Percentiles rank a stretch among this genome's conserved stretches.
These are phyloP conservation scores for Bruguiera parviflora DNA, from an alignment of 345 rosid genomes.

Conservation along the genomic window DNA sequence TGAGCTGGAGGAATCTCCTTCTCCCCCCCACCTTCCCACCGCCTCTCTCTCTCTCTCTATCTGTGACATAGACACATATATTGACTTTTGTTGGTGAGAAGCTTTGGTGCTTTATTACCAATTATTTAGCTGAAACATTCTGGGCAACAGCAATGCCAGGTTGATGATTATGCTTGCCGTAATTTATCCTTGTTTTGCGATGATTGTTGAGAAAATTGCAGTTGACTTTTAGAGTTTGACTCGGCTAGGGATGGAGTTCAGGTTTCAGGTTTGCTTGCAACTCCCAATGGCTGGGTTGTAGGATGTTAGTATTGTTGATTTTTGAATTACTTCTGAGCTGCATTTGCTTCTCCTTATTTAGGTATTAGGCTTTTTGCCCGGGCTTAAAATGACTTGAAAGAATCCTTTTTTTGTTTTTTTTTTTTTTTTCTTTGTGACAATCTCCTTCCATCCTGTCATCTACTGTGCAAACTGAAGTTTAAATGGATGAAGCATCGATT, in stretches of 20 bases:
- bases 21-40: background rate
- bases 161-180: slow-evolving; percentile 27
- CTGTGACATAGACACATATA: background rate
- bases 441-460: background rate
- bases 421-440: background rate
- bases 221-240: background rate
- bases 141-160: slow-evolving; percentile 37
- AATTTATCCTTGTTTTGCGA: slow-evolving; percentile 4
- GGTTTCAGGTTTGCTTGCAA: slow-evolving; percentile 7
- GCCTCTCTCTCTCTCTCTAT: slow-evolving; percentile 9
- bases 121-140: slow-evolving; percentile 24
- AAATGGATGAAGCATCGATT: background rate
- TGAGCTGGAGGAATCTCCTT: slow-evolving; percentile 39
- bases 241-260: slow-evolving; percentile 15
- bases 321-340: background rate
- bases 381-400: background rate
- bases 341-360: background rate
- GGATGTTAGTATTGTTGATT: background rate
- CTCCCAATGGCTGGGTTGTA: slow-evolving; percentile 9
- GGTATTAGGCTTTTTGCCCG: background rate
- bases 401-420: background rate
- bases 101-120: slow-evolving; percentile 15
- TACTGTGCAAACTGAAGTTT: slow-evolving; percentile 3
- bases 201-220: slow-evolving; percentile 12
- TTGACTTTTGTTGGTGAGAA: slow-evolving; percentile 11